These are phyloP conservation scores for Entonaema liquescens DNA, from an alignment of 495 filamentous ascomycete genomes.

Conservation along the genomic window DNA sequence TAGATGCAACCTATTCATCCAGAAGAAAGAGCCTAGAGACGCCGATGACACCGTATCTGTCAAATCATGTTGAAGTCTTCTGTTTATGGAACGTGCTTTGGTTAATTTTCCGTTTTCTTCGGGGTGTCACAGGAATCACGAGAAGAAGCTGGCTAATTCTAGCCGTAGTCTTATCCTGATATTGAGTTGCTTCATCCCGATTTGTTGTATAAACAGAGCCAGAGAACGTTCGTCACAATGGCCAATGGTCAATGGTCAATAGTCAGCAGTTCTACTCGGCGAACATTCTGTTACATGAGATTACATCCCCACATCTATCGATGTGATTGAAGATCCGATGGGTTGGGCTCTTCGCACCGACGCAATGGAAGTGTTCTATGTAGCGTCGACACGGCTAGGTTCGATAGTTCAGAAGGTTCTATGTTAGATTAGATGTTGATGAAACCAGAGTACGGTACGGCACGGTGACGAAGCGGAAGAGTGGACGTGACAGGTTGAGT, in stretches of 20 bases:
- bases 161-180: constrained; percentile 25
- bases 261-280: constrained; percentile 8
- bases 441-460: background rate
- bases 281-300: constrained; percentile 29
- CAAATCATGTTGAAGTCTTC: constrained; percentile 27
- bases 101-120: background rate
- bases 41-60: constrained; percentile 14
- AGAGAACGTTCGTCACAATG: constrained; percentile 21
- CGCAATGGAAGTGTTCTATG: constrained; percentile 22
- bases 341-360: constrained; percentile 19
- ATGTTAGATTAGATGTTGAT: constrained; percentile 26
- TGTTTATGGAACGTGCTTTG: constrained; percentile 32
- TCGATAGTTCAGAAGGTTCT: constrained; percentile 11
- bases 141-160: constrained; percentile 29
- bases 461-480: constrained; percentile 28
- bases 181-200: constrained; percentile 18
- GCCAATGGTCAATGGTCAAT: background rate
- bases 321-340: constrained; percentile 37
- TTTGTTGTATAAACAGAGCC: no score
- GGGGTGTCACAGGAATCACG: constrained; percentile 30
- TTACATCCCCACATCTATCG: constrained; percentile 35
- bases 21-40: constrained; percentile 30
- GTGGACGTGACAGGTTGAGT: constrained; percentile 33
- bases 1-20: constrained; percentile 39
- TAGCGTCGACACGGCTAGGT: constrained; percentile 4